phyloP scores from a whole-genome alignment of 345 rosid genomes.

The Acer saccharum region DNA sequence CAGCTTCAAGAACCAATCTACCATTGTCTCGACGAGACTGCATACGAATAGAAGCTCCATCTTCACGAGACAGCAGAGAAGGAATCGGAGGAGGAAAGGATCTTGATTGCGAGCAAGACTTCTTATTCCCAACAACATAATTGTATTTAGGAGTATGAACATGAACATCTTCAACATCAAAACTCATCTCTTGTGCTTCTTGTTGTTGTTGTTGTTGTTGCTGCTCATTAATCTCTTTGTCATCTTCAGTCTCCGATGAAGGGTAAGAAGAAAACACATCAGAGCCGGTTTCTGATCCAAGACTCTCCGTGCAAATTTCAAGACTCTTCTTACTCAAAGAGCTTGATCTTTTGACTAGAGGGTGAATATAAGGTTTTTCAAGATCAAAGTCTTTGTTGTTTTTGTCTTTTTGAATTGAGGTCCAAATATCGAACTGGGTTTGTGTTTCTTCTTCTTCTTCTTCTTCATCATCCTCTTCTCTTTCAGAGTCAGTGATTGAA shows the following conservation, averaged over 20 bases:
- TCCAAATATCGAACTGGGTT: slow-evolving; percentile 50
- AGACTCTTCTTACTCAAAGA: slow-evolving; percentile 81
- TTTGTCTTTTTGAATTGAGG: slow-evolving; percentile 44
- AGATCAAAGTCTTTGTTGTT: slow-evolving; percentile 38
- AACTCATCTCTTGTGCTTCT: slow-evolving; percentile 9
- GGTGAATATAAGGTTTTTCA: slow-evolving; percentile 64
- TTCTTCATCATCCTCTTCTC: slow-evolving; percentile 21
- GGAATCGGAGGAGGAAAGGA: slow-evolving; percentile 85
- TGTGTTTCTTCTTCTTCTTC: slow-evolving; percentile 35
- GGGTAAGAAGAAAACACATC: slow-evolving; percentile 73
- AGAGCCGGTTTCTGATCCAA: slow-evolving; percentile 98
- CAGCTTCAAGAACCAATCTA: slow-evolving; percentile 85
- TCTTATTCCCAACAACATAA: slow-evolving; percentile 22
- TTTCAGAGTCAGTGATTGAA: slow-evolving; percentile 21
- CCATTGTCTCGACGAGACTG: slow-evolving; percentile 83
- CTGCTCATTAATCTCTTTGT: slow-evolving; percentile 27
- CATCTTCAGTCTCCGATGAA: slow-evolving; percentile 54
- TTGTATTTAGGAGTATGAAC: slow-evolving; percentile 22
- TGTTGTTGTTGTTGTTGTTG: slow-evolving; percentile 22
- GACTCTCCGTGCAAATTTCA: slow-evolving; percentile 91
- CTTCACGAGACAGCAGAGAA: slow-evolving; percentile 47
- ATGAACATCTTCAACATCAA: slow-evolving; percentile 28
- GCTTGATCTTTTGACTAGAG: slow-evolving; percentile 62
- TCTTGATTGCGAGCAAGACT: slow-evolving; percentile 23
- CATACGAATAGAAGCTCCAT: slow-evolving; percentile 63